Evolutionary conservation across 2,329 filamentous ascomycete genomes (phyloP), one percentile per base, ranked within the genome.

Genomic region (Hypocrella siamensis): DNA sequence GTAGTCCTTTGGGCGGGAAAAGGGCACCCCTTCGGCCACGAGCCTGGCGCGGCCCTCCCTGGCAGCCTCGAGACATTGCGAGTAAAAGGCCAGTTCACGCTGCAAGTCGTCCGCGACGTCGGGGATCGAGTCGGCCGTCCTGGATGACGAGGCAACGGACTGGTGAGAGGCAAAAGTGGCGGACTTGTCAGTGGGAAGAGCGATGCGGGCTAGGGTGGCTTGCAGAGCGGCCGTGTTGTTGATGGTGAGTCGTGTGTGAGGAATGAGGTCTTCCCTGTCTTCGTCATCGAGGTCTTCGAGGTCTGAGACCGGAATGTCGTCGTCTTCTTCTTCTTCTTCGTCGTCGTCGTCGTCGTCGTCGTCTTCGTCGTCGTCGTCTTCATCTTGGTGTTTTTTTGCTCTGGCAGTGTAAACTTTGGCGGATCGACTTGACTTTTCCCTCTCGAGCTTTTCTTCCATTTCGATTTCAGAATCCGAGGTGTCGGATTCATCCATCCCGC

Each of bases 161-260:
- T 93, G 84, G 58, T 93, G 80, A 46, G 79, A 74, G 39, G 76
- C 78, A 60, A 98, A 98, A 28, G 80, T 69, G 15, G 82, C 74
- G 40, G 70, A 67, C 33, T 70, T 65, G 43, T 64, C 63, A 34
- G 71, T 72, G 11, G 80, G 73, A 32, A 90, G 62, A 26, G 53
- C 42, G 52, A 92, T 84, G 45, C 86, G 83, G 48, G 80, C 79
- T 39, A 92, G 68, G 10, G 84, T 75, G 43, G 81, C 67, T 42
- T 74, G 71, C 31, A 98, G 80, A 21, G 88, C 90, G 42, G 81
- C 66, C 33, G 81, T 86, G 63, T 98, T 98, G 70, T 98, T 94
- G 62, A 96, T 96, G 32, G 86, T 94, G 42, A 94, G 76, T 46
- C 85, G 81, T 52, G 90, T 84, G 59, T 93, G 81, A 12, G 85